Base-by-base conservation (phyloP, 768 basidiomycete genomes). In the Pleurotus cornucopiae region DNA sequence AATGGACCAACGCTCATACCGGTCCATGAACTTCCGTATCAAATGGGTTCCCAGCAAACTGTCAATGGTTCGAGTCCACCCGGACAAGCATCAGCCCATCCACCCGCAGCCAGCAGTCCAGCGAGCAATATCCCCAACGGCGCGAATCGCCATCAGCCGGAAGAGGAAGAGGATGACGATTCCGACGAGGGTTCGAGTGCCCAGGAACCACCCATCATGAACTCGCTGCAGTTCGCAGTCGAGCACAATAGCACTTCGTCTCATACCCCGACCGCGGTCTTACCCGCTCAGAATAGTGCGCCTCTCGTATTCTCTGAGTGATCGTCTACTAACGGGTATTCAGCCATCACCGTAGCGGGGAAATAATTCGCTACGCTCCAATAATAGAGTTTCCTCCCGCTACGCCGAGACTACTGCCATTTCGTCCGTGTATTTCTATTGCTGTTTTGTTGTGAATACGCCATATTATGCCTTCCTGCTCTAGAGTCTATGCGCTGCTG, bases 11-110 rank as follows among this genome's bases (percentile, higher is more conserved):
- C 51, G 21, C 51, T 53, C 39, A 53, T 53, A 53, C 51, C 51
- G 51, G 51, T 53, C 51, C 51, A 53, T 53, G 51, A 53, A 53
- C 51, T 53, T 7, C 51, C 51, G 1, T 53, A 53, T 40, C 51
- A 53, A 13, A 6, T 53, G 51, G 39, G 51, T 21, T 37, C 51
- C 21, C 51, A 53, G 39, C 51, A 53, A 20, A 21, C 9, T 18
- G 39, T 41, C n/a, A 53, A 30, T 14, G 51, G 51, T 1, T 49
- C 48, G 30, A 49, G 38, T 34, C 25, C 48, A 9, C 7, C 30
- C 16, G 48, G 16, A n/a, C 48, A 49, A 2, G 11, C 48, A n/a
- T 25, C 46, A 20, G 6, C 23, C n/a, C 26, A 26, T 49, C 16
- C 48, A 16, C 38, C 48, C 26, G 21, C 12, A 11, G 49, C 34